These are phyloP conservation scores for Physcomitrellopsis africana DNA, from an alignment of 225 moss, liverwort and hornwort genomes.

Conservation along the genomic window DNA sequence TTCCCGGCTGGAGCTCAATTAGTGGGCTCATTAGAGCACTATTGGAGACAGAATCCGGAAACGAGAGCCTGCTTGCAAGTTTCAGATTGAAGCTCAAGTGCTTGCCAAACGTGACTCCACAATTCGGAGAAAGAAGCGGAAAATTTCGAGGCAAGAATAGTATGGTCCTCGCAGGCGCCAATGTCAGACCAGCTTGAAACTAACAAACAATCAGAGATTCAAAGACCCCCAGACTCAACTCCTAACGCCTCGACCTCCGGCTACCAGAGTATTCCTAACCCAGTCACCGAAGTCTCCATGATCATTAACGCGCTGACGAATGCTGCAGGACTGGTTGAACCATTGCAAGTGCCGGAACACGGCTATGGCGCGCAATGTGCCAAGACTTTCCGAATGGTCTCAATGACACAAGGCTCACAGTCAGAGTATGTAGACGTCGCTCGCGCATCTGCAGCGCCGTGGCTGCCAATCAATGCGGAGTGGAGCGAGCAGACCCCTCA, in stretches of 20 bases:
- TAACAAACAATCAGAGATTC: conserved; percentile 22
- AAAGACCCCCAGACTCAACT: conserved; percentile 15
- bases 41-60: no score
- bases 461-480: conserved; percentile 38
- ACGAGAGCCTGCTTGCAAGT: no score
- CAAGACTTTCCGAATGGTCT: conserved; percentile 25
- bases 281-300: conserved; percentile 40
- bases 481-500: conserved; percentile 22
- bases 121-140: no score
- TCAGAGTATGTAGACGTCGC: conserved; percentile 46
- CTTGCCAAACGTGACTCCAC: no score
- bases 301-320: conserved; percentile 54
- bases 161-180: conserved; percentile 32
- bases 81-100: not conserved
- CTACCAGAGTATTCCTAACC: conserved; percentile 37
- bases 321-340: conserved; percentile 30
- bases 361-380: conserved; percentile 10
- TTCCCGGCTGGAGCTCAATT: no score
- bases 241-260: not conserved
- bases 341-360: not conserved
- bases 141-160: not conserved
- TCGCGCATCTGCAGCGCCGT: conserved; percentile 42
- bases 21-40: no score
- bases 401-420: conserved; percentile 22
- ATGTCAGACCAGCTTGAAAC: conserved; percentile 37